These are phyloP conservation scores for Boletellus dicymbophilus DNA, from an alignment of 1,284 basidiomycete species.

Conservation along the genomic window DNA sequence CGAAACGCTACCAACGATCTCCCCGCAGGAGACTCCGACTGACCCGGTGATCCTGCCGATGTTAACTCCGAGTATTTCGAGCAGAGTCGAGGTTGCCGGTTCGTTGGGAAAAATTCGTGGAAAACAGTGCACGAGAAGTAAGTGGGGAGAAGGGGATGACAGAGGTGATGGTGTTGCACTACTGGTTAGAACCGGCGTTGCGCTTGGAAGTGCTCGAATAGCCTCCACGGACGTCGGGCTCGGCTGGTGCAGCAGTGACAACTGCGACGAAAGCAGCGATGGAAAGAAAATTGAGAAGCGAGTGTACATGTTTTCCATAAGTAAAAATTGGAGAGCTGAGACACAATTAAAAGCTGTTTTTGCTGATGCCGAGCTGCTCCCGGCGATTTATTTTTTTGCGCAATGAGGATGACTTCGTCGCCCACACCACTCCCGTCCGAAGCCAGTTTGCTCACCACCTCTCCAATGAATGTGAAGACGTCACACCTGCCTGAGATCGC, in stretches of 20 bases:
- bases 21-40: conserved; percentile 5
- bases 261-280: not conserved
- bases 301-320: conserved; percentile 2
- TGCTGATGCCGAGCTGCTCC: not conserved
- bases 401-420: not conserved
- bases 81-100: not conserved
- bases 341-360: not conserved
- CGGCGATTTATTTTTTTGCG: conserved; percentile 6
- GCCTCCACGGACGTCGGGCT: not conserved
- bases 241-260: not conserved
- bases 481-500: too few species aligned
- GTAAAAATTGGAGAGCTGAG: not conserved
- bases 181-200: conserved; percentile 1
- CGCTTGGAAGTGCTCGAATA: too few species aligned
- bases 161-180: conserved; percentile 1
- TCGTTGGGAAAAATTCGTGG: not conserved
- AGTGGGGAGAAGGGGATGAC: not conserved
- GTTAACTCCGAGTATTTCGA: not conserved
- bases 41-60: not conserved
- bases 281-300: conserved; percentile 1
- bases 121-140: not conserved
- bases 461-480: too few species aligned
- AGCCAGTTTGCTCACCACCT: too few species aligned
- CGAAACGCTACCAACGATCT: not conserved
- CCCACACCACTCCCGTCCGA: too few species aligned